These are phyloP conservation scores for Solanum hybrid DNA, from an alignment of 305 asterid species.

Conservation along the genomic window DNA sequence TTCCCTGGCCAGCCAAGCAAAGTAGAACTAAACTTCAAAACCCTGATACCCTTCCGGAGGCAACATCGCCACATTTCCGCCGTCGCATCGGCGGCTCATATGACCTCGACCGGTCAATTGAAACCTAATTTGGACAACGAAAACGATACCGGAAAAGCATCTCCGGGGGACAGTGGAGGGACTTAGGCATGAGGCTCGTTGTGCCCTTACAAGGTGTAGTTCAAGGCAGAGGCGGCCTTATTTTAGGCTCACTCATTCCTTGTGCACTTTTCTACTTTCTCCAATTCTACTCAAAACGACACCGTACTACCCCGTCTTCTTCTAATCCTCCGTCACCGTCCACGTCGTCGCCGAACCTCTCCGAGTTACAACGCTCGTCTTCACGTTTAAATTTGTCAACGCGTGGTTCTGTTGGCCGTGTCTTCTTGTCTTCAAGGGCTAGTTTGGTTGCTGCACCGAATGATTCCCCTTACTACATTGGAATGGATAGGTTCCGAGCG, in stretches of 20 bases:
- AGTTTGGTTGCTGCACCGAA: slow-evolving; percentile 49
- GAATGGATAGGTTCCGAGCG: slow-evolving; percentile 47
- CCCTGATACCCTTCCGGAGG: neutral
- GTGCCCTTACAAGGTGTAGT: slow-evolving; percentile 92
- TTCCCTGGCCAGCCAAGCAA: slow-evolving; percentile 11
- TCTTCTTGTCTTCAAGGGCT: slow-evolving; percentile 51
- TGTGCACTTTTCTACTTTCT: slow-evolving; percentile 82
- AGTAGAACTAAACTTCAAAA: neutral
- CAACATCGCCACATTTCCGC: neutral
- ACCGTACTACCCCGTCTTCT: slow-evolving; percentile 40
- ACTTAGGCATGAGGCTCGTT: slow-evolving; percentile 71
- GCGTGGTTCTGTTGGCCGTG: slow-evolving; percentile 57
- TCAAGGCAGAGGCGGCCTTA: slow-evolving; percentile 82
- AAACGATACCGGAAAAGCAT: slow-evolving; percentile 22
- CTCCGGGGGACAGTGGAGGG: neutral
- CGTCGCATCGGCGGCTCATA: slow-evolving; percentile 20
- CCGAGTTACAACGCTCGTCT: slow-evolving; percentile 49
- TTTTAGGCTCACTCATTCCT: slow-evolving; percentile 85
- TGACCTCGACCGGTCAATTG: slow-evolving; percentile 19
- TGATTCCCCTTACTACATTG: slow-evolving; percentile 80
- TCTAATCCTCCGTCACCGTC: slow-evolving; percentile 27
- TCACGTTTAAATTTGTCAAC: slow-evolving; percentile 59
- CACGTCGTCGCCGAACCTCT: slow-evolving; percentile 34
- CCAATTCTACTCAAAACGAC: slow-evolving; percentile 71
- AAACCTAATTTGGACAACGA: slow-evolving; percentile 16